phyloP scores from a whole-genome alignment of 2,329 filamentous ascomycete species.

The Fusarium aywerte region DNA sequence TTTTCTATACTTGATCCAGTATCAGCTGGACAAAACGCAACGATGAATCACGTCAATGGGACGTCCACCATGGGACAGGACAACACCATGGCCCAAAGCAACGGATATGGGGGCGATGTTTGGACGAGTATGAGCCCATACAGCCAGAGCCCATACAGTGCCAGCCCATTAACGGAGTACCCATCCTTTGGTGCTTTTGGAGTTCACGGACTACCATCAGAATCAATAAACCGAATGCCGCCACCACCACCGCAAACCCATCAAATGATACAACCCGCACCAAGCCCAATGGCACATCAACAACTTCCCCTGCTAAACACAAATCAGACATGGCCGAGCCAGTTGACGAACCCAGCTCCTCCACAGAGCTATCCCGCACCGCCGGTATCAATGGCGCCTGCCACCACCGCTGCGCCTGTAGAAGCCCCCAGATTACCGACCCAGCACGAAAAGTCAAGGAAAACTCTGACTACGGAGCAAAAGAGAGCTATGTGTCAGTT shows the following conservation, averaged over 20 bases:
- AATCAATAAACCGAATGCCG: constrained; percentile 63
- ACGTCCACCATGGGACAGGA: constrained; percentile 49
- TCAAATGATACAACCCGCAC: constrained; percentile 49
- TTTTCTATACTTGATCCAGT: constrained; percentile 21
- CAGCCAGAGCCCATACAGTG: constrained; percentile 65
- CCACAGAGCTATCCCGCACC: constrained; percentile 66
- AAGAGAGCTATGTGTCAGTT: constrained; percentile 94
- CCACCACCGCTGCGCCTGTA: constrained; percentile 61
- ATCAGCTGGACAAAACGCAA: constrained; percentile 37
- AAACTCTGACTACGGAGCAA: constrained; percentile 91
- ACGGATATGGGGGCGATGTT: constrained; percentile 55
- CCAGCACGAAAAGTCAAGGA: constrained; percentile 73
- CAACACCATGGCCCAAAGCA: constrained; percentile 47
- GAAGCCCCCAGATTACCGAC: constrained; percentile 46
- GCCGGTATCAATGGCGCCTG: constrained; percentile 68
- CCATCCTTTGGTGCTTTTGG: constrained; percentile 66
- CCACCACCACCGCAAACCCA: constrained; percentile 61
- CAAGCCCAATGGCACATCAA: constrained; percentile 63
- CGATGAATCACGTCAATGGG: constrained; percentile 51
- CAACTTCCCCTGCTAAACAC: constrained; percentile 76
- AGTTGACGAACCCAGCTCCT: constrained; percentile 75
- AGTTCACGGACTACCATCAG: constrained; percentile 62
- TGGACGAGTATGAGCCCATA: constrained; percentile 71
- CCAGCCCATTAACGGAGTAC: constrained; percentile 73
- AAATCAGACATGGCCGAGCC: constrained; percentile 77